Conservation (phyloP, 164 flowering plant species). For the Annona squamosa region DNA sequence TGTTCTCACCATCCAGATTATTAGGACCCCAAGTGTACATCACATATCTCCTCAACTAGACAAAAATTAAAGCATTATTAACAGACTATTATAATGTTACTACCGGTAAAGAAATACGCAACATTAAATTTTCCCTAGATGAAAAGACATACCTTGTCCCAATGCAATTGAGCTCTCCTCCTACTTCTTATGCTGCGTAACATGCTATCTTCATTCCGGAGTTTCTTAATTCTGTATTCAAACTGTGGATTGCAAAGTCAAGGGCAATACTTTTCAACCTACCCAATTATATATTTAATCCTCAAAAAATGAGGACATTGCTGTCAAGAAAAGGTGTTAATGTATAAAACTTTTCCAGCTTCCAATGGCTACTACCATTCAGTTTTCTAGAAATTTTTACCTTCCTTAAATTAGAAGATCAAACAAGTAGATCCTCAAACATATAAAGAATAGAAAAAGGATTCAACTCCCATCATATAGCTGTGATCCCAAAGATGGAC, state of each 20-base stretch:
- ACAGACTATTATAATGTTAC: conserved; percentile 9
- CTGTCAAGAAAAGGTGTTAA: too few species aligned
- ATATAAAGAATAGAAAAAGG: too few species aligned
- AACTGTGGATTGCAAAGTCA: conserved; percentile 38
- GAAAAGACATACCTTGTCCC: conserved; percentile 62
- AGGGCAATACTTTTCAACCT: conserved; percentile 1
- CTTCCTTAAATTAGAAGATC: too few species aligned
- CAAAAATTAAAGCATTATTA: conserved; percentile 7
- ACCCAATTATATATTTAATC: conserved; percentile 1
- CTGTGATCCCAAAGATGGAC: too few species aligned
- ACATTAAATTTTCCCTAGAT: background rate
- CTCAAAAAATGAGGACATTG: background rate
- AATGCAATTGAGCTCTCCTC: conserved; percentile 60
- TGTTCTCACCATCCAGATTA: conserved; percentile 32
- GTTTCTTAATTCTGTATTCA: conserved; percentile 73
- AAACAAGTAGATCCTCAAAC: too few species aligned
- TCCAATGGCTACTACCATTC: too few species aligned
- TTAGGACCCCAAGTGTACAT: conserved; percentile 65
- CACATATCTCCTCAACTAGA: conserved; percentile 86
- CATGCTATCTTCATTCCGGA: conserved; percentile 70
- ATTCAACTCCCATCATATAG: too few species aligned
- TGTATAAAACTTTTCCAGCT: too few species aligned
- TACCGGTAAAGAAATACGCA: background rate
- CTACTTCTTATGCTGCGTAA: conserved; percentile 63
- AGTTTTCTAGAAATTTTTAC: too few species aligned